Base-by-base conservation (phyloP, 2,329 filamentous ascomycete genomes). In the Botryotinia convoluta region DNA sequence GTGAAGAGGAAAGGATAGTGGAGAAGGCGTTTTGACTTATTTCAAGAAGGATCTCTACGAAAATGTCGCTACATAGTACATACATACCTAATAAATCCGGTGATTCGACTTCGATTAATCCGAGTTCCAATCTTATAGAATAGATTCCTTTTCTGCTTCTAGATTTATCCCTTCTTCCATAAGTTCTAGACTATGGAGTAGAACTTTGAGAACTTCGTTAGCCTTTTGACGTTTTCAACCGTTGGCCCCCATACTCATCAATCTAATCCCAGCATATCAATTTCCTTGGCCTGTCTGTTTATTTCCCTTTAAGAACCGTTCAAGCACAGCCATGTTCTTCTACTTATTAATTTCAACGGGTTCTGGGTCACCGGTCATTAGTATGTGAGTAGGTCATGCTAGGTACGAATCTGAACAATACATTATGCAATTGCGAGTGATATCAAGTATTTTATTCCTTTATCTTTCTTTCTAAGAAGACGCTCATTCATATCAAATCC, bases 201-300 rank as follows among this genome's bases (percentile, higher is more conserved):
- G 61, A 72, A 65, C 37, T 37, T 59, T n/a, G 37, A 18, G n/a
- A 65, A 29, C 26, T 60, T 57, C 35, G 16, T 35, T 57, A 57
- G n/a, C n/a, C 51, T 18, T 37, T 48, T 20, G 18, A 26, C 48
- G 14, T 37, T 65, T 35, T 65, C 45, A 16, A 48, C 48, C 29
- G n/a, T 29, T 8, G n/a, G n/a, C 39, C 62, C 62, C 62, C 62
- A 32, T 35, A 62, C 29, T 37, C 39, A 29, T 18, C 29, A 44
- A 48, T 42, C 45, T 65, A 54, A 72, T 68, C 61, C 51, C 6
- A 51, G 70, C 20, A 72, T 54, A n/a, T 59, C 70, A 67, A 72
- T 72, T 67, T 67, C 70, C 48, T 44, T n/a, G 20, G 39, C 70
- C 48, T 60, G 32, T 45, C 57, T 48, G 16, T 62, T 44, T 18